Evolutionary conservation across 176 grass and related monocot species (phyloP).

Genomic region (Alloteropsis semialata): DNA sequence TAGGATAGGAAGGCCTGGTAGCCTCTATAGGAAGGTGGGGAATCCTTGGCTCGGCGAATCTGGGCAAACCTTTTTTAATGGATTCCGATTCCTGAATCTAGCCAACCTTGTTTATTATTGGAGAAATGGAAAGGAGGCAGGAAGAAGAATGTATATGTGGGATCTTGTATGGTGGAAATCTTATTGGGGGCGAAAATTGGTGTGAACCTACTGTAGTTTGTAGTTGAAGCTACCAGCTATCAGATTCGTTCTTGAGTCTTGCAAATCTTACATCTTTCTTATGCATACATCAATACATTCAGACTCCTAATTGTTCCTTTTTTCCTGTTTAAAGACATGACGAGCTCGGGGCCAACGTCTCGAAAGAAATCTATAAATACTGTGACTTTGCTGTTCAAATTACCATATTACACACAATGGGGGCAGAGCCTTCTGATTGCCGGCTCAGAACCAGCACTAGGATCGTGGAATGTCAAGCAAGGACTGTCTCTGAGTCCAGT

Average conservation of each 20-base stretch:
- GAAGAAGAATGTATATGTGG: neutral
- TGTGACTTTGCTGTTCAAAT: slow-evolving; percentile 67
- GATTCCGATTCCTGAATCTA: slow-evolving; percentile 28
- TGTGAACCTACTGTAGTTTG: neutral
- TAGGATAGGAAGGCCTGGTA: neutral
- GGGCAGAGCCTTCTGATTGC: slow-evolving; percentile 74
- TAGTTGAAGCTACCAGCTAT: neutral
- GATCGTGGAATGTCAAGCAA: slow-evolving; percentile 87
- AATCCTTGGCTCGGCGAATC: slow-evolving; percentile 22
- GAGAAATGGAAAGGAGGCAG: neutral
- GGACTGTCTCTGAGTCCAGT: slow-evolving; percentile 64
- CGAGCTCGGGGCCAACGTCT: slow-evolving; percentile 15
- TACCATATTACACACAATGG: slow-evolving; percentile 91
- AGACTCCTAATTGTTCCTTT: neutral
- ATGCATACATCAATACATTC: neutral
- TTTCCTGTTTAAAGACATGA: slow-evolving; percentile 36
- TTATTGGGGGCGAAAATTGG: neutral
- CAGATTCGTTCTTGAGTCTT: slow-evolving; percentile 1
- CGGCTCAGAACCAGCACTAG: slow-evolving; percentile 62
- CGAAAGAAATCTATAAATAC: slow-evolving; percentile 49
- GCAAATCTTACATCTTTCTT: neutral
- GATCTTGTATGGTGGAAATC: neutral
- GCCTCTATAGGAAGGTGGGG: slow-evolving; percentile 3
- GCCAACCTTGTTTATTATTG: neutral
- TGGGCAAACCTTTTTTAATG: neutral